These are phyloP conservation scores for Arthrobotrys entomopaga DNA, from an alignment of 2,329 filamentous ascomycete genomes.

Conservation along the genomic window DNA sequence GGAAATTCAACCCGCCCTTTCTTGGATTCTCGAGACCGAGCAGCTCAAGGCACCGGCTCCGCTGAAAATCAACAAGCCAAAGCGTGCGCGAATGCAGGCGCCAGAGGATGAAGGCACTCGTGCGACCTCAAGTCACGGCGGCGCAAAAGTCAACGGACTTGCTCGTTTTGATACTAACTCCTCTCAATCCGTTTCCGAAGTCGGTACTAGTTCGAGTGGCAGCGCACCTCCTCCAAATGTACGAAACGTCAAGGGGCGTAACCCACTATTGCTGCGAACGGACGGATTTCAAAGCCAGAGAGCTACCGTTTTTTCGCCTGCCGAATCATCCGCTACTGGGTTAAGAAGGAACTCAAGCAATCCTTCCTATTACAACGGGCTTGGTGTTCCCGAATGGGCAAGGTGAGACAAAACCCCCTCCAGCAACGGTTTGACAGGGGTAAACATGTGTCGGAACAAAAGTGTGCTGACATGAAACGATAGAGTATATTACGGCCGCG, in stretches of 20 bases:
- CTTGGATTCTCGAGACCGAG: slow-evolving; percentile 54
- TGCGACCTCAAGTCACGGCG: slow-evolving; percentile 36
- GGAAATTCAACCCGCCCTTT: slow-evolving; percentile 53
- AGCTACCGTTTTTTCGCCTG: slow-evolving; percentile 43
- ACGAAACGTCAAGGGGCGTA: slow-evolving; percentile 41
- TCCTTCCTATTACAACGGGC: slow-evolving; percentile 50
- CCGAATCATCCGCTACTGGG: slow-evolving; percentile 26
- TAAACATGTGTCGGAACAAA: slow-evolving; percentile 30
- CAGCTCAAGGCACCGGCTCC: slow-evolving; percentile 41
- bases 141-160: slow-evolving; percentile 29
- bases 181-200: slow-evolving; percentile 34
- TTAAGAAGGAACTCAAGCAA: slow-evolving; percentile 48
- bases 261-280: slow-evolving; percentile 37
- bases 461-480: slow-evolving; percentile 51
- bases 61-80: slow-evolving; percentile 50
- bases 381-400: slow-evolving; percentile 54
- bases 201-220: slow-evolving; percentile 20
- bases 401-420: slow-evolving; percentile 53
- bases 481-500: slow-evolving; percentile 55
- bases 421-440: slow-evolving; percentile 41
- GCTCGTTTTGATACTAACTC: slow-evolving; percentile 33
- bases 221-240: slow-evolving; percentile 48
- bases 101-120: slow-evolving; percentile 39
- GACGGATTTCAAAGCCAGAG: slow-evolving; percentile 48
- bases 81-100: slow-evolving; percentile 55